A percentile compares a stretch with the other conserved stretches of the same genome.
phyloP scores from a whole-genome alignment of 192 early-diverging fungal species.

The Linnemannia hyalina region DNA sequence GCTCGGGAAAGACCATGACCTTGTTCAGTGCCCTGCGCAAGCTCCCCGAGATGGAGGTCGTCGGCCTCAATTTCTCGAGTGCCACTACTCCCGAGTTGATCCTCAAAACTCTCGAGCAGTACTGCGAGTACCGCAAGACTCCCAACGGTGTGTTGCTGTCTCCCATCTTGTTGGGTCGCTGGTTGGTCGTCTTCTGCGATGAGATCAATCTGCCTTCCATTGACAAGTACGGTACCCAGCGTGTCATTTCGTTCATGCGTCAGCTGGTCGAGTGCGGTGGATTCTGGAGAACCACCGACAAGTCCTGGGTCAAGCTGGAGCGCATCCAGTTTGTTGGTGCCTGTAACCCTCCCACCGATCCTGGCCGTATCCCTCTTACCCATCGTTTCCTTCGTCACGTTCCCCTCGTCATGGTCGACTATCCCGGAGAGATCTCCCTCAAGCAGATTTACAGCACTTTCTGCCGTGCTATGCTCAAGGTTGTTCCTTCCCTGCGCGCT shows the following conservation, averaged over 20 bases:
- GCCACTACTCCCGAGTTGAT: constrained; percentile 97
- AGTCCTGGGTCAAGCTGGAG: constrained; percentile 95
- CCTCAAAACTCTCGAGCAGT: constrained; percentile 95
- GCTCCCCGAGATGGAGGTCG: constrained; percentile 95
- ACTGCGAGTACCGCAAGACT: constrained; percentile 98
- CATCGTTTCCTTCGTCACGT: constrained; percentile 98
- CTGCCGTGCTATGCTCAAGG: constrained; percentile 92
- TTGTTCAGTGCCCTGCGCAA: constrained; percentile 95
- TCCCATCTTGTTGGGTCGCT: constrained; percentile 86
- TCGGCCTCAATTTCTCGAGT: constrained; percentile 98
- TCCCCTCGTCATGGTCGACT: constrained; percentile 98
- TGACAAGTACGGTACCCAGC: constrained; percentile 98
- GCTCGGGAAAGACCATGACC: constrained; percentile 99
- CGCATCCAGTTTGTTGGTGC: constrained; percentile 99
- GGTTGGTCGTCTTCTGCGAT: constrained; percentile 99
- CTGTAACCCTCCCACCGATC: constrained; percentile 99
- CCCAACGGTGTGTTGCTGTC: constrained; percentile 90
- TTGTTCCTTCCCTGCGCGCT: constrained; percentile 89
- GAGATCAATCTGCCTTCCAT: constrained; percentile 98
- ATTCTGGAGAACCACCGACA: constrained; percentile 94
- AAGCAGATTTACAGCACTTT: constrained; percentile 97
- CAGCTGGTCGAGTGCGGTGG: constrained; percentile 96
- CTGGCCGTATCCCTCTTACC: constrained; percentile 95
- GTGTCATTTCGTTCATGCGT: constrained; percentile 96
- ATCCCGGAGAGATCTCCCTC: constrained; percentile 93